Conservation (phyloP, 2,329 filamentous ascomycete genomes). For the Sporothrix brasiliensis region DNA sequence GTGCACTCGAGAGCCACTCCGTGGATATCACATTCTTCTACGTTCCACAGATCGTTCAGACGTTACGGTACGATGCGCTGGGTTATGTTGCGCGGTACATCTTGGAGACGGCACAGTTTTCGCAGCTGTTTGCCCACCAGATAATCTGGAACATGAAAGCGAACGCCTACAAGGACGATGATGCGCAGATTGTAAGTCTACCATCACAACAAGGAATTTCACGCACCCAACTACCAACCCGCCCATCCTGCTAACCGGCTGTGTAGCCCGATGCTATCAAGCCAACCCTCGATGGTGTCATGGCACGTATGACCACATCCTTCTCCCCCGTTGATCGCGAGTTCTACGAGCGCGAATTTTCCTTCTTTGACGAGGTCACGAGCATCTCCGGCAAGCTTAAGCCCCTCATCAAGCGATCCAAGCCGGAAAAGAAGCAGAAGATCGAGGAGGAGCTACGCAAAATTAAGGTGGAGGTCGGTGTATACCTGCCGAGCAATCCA, state of each 20-base stretch:
- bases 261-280: constrained; percentile 83
- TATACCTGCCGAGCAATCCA: constrained; percentile 95
- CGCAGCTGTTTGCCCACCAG: constrained; percentile 97
- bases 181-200: constrained; percentile 72
- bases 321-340: constrained; percentile 77
- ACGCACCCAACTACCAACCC: neutral
- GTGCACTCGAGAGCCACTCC: constrained; percentile 87
- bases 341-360: constrained; percentile 93
- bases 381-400: constrained; percentile 93
- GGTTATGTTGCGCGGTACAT: constrained; percentile 98
- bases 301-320: constrained; percentile 76
- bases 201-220: neutral
- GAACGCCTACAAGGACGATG: constrained; percentile 96
- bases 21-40: constrained; percentile 99
- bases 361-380: constrained; percentile 98
- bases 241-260: constrained; percentile 34
- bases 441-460: constrained; percentile 98
- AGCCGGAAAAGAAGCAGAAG: constrained; percentile 98
- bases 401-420: constrained; percentile 86
- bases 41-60: constrained; percentile 96
- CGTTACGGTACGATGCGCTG: constrained; percentile 85
- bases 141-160: constrained; percentile 99
- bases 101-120: constrained; percentile 93
- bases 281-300: constrained; percentile 88
- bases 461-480: constrained; percentile 94